Evolutionary conservation across 306 rosid species (phyloP), one percentile per base, ranked within the genome.

Genomic region (Biancaea sappan): DNA sequence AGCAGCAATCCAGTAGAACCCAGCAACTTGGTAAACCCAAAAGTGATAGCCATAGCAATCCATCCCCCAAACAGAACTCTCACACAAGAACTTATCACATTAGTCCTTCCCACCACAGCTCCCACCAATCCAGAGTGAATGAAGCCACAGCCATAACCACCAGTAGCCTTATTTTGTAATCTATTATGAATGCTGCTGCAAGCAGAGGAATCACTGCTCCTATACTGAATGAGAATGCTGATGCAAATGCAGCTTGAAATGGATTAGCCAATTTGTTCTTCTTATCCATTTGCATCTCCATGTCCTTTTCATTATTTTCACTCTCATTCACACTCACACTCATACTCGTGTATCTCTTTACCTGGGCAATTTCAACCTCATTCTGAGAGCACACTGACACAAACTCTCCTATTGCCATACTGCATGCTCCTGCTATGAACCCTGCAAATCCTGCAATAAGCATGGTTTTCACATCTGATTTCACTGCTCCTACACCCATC

Each of bases 361-460:
- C 56, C 6, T 77, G 76, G 2, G 57, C 71, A 25, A 47, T 16
- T 65, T 78, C 83, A 43, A 82, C 58, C 48, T 82, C 83, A 24
- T 50, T 14, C 64, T 79, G 82, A 2, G 87, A 75, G 52, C 40
- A 53, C 22, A 76, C 79, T 15, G 84, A 79, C 12, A 79, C 84
- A 53, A 65, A 83, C 74, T 83, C 87, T 24, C 87, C 84, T 24
- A 79, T 75, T 12, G 73, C 84, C 86, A 78, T 83, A 14, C 81
- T 69, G 54, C 71, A 48, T 1, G 81, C 86, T 10, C 79, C 84
- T 6, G 86, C 84, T 21, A 83, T 26, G 64, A 62, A 32, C 13
- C 84, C 86, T 16, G 73, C 81, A 18, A 75, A 66, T 22, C 84
- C 84, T 29, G 76, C 76, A 32, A 79, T 69, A 1, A 79, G 29